Base-by-base conservation (phyloP, 352 stramenopile species). In the Phytophthora nicotianae region DNA sequence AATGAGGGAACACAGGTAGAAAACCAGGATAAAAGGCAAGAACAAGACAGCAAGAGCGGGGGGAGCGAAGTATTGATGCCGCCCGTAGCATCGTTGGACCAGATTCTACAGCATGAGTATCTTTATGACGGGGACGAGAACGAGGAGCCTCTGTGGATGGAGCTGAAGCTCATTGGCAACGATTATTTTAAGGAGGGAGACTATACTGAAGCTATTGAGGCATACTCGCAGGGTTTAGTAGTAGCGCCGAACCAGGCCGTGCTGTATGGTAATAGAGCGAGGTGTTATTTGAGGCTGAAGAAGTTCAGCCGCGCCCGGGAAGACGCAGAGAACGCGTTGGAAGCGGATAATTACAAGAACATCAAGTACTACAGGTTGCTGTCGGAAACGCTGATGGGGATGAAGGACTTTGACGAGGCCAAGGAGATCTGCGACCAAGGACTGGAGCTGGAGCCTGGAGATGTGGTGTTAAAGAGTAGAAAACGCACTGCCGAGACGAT, bases 311-410 rank as follows among this genome's bases (percentile, higher is more conserved):
- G 55, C 7, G 71, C 72, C 1, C 53, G 65, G 0, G 65, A 77
- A 50, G 75, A 81, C 46, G 75, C 75, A 0, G 49, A 71, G 32
- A 65, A 83, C 20, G 74, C 71, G 2, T 17, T 83, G 45, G 64
- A 70, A 16, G 41, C 64, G 1, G 64, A 79, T 14, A 59, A 65
- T 29, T 54, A 61, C 4, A 46, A 68, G 8, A 71, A 63, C 16
- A 19, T 78, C 50, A 77, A 77, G 65, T 67, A 75, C 35, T 83
- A 79, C 37, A 59, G 68, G 14, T 24, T 78, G 14, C 26, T 80
- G 26, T 77, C 70, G 0, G 68, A 78, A 43, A 66, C 64, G 0
- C 43, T 78, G 35, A 68, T 80, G 46, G 68, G 64, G 2, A 60
- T 80, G 65, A 42, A 80, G 27, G 59, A 68, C 26, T 79, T 70